Evolutionary conservation across 1,139 yeast genomes (phyloP), one percentile per base, ranked within the genome.

Genomic region (Kazachstania sp.): DNA sequence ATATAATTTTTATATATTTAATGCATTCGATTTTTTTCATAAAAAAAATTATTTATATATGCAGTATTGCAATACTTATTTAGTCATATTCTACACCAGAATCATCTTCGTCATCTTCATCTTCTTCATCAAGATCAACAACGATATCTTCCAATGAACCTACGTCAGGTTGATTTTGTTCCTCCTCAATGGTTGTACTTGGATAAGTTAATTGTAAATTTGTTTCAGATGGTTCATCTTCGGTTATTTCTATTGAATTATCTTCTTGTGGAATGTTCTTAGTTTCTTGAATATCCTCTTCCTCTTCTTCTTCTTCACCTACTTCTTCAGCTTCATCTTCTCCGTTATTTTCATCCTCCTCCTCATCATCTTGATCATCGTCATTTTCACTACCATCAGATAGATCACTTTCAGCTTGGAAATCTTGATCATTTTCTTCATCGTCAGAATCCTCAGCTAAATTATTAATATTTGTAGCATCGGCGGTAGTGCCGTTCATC

Each of bases 61-160:
- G n/a, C n/a, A 37, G 19, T 20, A 39, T 16, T 44, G 18, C 13
- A 36, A 30, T 18, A 12, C 15, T 48, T 29, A 29, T 29, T 30
- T 31, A 63, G 40, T 56, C 63, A 47, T 64, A 64, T 45, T 65
- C 76, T 63, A 59, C 75, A 65, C 67, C 66, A 61, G 54, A 72
- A 64, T 58, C 71, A 64, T 61, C 74, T 60, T 63, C 79, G 70
- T 49, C 74, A 6, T 54, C 65, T 16, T 52, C 61, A 4, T 53
- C 60, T 3, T 51, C 57, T 2, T 52, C 58, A 15, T 52, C 57
- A 12, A 54, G 55, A 23, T 57, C 58, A 35, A 59, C 37, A 38
- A 56, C 58, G 15, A 62, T 57, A 12, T 39, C 42, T 39, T 39
- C 42, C 15, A 32, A 40, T 12, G 26, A 23, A 3, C 37, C 31